Evolutionary conservation across 495 filamentous ascomycete species (phyloP).

Genomic region (Staphylotrichum longicolle): DNA sequence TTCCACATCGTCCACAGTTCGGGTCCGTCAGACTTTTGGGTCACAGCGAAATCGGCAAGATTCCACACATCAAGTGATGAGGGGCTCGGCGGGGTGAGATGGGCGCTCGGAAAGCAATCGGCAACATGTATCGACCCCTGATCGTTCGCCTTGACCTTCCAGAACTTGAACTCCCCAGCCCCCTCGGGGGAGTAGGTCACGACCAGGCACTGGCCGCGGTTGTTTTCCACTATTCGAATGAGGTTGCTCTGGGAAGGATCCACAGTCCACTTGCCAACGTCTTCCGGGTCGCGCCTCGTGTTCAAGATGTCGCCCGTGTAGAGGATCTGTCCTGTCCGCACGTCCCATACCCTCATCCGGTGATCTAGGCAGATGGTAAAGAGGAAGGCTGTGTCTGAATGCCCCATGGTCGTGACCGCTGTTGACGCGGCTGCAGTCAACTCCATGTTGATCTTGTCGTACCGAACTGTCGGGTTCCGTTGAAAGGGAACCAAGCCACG

Average conservation of each 20-base stretch:
- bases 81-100: constrained; percentile 64
- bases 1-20: constrained; percentile 86
- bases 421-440: constrained; percentile 62
- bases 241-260: constrained; percentile 70
- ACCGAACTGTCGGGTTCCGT: constrained; percentile 61
- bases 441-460: constrained; percentile 65
- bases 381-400: constrained; percentile 53
- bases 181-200: constrained; percentile 84
- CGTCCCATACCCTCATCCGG: constrained; percentile 81
- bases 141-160: constrained; percentile 67
- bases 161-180: constrained; percentile 93
- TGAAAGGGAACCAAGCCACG: constrained; percentile 70
- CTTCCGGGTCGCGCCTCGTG: constrained; percentile 48
- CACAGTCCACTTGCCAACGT: constrained; percentile 66
- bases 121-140: constrained; percentile 60
- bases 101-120: constrained; percentile 62
- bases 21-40: constrained; percentile 45
- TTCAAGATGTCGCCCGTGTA: constrained; percentile 70
- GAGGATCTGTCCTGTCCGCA: constrained; percentile 66
- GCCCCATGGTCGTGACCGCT: constrained; percentile 45
- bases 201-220: constrained; percentile 65
- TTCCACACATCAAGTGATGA: constrained; percentile 81
- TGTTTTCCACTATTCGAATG: constrained; percentile 67
- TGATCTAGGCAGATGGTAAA: constrained; percentile 88
- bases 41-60: constrained; percentile 75